These are phyloP conservation scores for Gillenia trifoliata DNA, from an alignment of 306 rosid species.

Conservation along the genomic window DNA sequence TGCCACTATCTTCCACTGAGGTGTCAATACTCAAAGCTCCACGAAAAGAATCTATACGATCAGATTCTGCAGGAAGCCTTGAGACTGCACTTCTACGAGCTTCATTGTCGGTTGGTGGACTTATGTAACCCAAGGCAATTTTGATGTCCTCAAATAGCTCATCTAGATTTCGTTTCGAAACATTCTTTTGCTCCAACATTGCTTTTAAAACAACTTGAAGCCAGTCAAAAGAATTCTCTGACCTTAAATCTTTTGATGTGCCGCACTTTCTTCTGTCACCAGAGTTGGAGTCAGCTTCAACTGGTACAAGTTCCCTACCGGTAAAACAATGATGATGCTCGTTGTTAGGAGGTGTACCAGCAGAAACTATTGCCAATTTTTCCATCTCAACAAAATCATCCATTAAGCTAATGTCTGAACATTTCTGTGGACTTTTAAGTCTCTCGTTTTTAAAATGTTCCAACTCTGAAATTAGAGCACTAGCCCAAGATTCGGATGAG, in stretches of 20 bases:
- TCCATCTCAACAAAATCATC: constrained; percentile 77
- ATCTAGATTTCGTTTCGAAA: constrained; percentile 53
- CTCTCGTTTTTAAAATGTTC: constrained; percentile 47
- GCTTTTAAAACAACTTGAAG: constrained; percentile 70
- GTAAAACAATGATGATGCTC: constrained; percentile 20
- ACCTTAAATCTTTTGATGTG: constrained; percentile 15
- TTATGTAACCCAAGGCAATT: constrained; percentile 55
- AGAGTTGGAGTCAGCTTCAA: constrained; percentile 27
- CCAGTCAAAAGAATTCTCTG: constrained; percentile 61
- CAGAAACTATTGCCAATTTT: constrained; percentile 64
- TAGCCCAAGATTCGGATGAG: constrained; percentile 67
- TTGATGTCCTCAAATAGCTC: constrained; percentile 69
- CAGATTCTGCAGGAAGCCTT: constrained; percentile 19
- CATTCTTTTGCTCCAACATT: constrained; percentile 44
- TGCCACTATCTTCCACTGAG: constrained; percentile 24
- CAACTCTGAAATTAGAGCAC: constrained; percentile 44
- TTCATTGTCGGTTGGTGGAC: constrained; percentile 25
- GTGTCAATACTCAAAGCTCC: constrained; percentile 6
- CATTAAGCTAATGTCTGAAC: constrained; percentile 44
- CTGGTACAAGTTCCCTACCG: constrained; percentile 49
- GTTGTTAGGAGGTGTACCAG: constrained; percentile 26
- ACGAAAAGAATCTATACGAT: constrained; percentile 13
- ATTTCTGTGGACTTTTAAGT: constrained; percentile 27
- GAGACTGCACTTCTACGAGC: constrained; percentile 23
- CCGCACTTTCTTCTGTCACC: constrained; percentile 28